Percentiles rank a stretch among this genome's conserved stretches.
Evolutionary conservation across 106 monocot genomes (phyloP).

Genomic region (Posidonia australis): DNA sequence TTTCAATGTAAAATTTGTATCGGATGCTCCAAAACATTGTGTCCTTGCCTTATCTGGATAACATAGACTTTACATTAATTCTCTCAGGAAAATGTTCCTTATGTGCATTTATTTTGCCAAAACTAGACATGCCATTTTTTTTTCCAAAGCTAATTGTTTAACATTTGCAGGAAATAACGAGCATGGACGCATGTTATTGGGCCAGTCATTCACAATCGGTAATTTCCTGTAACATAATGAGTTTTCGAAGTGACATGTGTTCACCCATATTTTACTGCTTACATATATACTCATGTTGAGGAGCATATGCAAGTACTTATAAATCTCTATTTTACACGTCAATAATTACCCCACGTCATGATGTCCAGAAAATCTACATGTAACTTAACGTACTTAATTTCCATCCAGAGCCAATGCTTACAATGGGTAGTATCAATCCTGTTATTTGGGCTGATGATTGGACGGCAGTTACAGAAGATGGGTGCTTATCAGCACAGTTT

Average conservation of each 20-base stretch:
- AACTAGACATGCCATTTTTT: no score
- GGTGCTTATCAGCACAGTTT: conserved; percentile 87
- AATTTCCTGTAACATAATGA: conserved; percentile 2
- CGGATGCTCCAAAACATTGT: no score
- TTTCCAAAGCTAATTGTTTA: neutral
- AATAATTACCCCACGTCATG: no score
- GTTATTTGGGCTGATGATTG: conserved; percentile 73
- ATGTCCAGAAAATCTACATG: neutral
- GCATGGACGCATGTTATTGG: conserved; percentile 43
- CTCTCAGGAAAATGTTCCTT: no score
- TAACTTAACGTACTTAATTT: neutral
- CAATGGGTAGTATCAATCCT: conserved; percentile 62
- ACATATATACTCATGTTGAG: no score
- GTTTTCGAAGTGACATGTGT: neutral
- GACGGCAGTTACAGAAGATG: conserved; percentile 93
- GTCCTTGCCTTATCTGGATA: no score
- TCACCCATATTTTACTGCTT: no score
- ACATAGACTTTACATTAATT: no score
- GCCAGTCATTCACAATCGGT: conserved; percentile 84
- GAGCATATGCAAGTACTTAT: no score
- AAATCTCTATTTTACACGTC: no score
- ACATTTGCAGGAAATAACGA: conserved; percentile 69
- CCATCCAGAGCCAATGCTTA: conserved; percentile 85
- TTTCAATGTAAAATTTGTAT: no score
- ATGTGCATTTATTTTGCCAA: no score